These are phyloP conservation scores for Penicillium sp. DNA, from an alignment of 2,329 filamentous ascomycete species.

Conservation along the genomic window DNA sequence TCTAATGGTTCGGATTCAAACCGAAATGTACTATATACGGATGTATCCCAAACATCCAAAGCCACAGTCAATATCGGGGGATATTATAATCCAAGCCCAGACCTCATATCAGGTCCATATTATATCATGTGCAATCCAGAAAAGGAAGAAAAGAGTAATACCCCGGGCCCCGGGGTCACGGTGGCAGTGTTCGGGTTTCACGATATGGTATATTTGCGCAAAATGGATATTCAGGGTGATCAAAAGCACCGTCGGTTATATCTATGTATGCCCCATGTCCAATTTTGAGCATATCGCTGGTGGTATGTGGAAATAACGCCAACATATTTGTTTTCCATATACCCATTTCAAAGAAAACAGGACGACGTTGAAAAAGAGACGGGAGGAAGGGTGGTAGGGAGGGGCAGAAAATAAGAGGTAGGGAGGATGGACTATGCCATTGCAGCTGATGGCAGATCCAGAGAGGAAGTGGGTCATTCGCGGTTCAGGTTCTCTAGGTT, in stretches of 20 bases:
- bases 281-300: background rate
- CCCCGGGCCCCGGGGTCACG: background rate
- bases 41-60: background rate
- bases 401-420: too few relatives aligned
- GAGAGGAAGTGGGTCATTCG: background rate
- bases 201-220: background rate
- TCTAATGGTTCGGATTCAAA: background rate
- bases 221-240: too few relatives aligned
- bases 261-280: background rate
- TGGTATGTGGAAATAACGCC: background rate
- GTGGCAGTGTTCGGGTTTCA: background rate
- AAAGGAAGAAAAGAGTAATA: background rate
- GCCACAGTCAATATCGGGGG: background rate
- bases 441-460: background rate
- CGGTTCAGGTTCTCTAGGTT: background rate
- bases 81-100: background rate
- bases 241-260: background rate
- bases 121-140: background rate
- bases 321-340: background rate
- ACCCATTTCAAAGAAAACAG: background rate
- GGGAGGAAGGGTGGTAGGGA: background rate
- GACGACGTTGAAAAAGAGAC: background rate
- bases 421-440: background rate
- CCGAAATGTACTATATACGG: background rate
- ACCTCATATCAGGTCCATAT: background rate